phyloP scores from a whole-genome alignment of 2,329 filamentous ascomycete genomes.

The Ophiostoma ulmi region DNA sequence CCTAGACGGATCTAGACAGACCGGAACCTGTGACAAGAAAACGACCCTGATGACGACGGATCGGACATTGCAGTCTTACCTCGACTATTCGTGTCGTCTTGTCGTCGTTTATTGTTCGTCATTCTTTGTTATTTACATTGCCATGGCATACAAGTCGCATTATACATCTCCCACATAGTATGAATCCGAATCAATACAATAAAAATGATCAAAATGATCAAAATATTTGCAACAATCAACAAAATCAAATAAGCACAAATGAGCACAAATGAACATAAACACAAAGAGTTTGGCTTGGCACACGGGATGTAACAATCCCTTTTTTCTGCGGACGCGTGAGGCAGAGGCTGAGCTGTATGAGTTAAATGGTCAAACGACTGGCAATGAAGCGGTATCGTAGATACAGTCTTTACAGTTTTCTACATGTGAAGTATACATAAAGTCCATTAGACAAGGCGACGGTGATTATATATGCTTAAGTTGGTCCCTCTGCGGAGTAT shows the following conservation, averaged over 20 bases:
- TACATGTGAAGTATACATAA: neutral
- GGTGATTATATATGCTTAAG: neutral
- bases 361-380: neutral
- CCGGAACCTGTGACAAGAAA: neutral
- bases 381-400: conserved; percentile 6
- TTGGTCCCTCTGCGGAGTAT: neutral
- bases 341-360: conserved; percentile 18
- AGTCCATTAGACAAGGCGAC: neutral
- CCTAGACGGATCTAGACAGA: neutral
- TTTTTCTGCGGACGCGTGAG: conserved; percentile 12
- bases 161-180: too few species aligned
- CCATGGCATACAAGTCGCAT: too few species aligned
- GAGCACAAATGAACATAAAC: neutral
- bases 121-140: too few species aligned
- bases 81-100: too few species aligned
- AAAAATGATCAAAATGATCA: neutral
- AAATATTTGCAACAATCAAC: neutral
- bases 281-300: conserved; percentile 18
- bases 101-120: neutral
- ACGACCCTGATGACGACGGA: neutral
- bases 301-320: conserved; percentile 26
- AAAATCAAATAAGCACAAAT: neutral
- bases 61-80: neutral
- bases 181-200: too few species aligned
- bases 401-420: neutral